Conservation (phyloP, 495 filamentous ascomycete genomes). For the Talaromyces proteolyticus region DNA sequence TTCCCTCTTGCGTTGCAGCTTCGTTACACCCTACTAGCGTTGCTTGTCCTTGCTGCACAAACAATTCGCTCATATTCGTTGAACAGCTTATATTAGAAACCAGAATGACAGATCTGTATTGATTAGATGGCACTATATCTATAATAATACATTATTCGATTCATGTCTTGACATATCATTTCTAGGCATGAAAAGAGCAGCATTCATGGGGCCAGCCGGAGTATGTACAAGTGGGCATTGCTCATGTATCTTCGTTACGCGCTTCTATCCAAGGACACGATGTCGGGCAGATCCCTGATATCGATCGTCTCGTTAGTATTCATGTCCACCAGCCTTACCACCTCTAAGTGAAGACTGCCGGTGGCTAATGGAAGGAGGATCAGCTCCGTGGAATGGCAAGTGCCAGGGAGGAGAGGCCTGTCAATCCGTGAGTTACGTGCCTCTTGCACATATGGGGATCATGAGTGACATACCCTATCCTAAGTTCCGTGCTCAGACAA, state of each 20-base stretch:
- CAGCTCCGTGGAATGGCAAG: conserved; percentile 75
- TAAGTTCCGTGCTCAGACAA: conserved; percentile 76
- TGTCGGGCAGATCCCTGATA: conserved; percentile 72
- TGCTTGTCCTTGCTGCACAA: too few relatives aligned
- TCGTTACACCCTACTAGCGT: too few relatives aligned
- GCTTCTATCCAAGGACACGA: conserved; percentile 48
- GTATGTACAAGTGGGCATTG: not conserved
- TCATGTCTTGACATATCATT: too few relatives aligned
- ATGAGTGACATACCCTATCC: conserved; percentile 59
- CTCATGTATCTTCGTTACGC: not conserved
- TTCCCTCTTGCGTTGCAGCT: not conserved
- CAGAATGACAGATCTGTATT: too few relatives aligned
- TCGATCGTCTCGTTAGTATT: conserved; percentile 76
- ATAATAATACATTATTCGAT: too few relatives aligned
- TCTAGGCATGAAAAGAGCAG: not conserved
- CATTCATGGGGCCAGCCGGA: not conserved
- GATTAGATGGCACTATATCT: too few relatives aligned
- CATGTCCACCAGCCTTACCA: conserved; percentile 76
- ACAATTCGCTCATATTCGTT: too few relatives aligned
- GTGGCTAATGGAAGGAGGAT: conserved; percentile 70
- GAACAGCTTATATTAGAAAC: too few relatives aligned
- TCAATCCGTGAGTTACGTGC: conserved; percentile 8
- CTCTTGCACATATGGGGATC: not conserved
- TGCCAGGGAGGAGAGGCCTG: conserved; percentile 65
- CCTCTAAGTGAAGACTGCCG: conserved; percentile 73